Evolutionary conservation across 768 basidiomycete genomes (phyloP).

Genomic region (Mycena vulgaris): DNA sequence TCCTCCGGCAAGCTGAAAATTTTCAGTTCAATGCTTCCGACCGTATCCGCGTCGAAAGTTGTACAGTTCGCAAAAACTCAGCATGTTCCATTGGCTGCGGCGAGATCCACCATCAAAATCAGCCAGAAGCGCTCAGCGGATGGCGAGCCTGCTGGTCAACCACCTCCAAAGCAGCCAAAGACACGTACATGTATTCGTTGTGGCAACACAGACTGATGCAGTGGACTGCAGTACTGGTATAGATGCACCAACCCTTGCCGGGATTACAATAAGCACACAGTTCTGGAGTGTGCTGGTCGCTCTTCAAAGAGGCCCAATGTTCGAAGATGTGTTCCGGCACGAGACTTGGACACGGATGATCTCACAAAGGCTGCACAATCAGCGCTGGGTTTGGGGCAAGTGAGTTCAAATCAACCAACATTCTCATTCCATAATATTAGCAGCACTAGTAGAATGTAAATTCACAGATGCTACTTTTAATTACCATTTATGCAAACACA

Average conservation of each 20-base stretch:
- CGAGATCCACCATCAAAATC: conserved; percentile 8
- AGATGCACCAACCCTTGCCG: conserved; percentile 8
- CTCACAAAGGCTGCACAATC: background rate
- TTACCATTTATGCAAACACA: background rate
- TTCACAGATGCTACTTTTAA: background rate
- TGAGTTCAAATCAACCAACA: conserved; percentile 8
- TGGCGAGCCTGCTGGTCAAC: conserved; percentile 1
- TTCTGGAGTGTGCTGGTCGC: conserved; percentile 1
- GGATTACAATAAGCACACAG: background rate
- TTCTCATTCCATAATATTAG: background rate
- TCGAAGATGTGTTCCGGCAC: too few relatives aligned
- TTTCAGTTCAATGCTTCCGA: background rate
- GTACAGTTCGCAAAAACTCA: conserved; percentile 4
- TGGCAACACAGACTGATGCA: conserved; percentile 1
- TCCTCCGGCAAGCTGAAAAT: too few relatives aligned
- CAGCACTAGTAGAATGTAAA: background rate
- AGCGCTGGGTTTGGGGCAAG: background rate
- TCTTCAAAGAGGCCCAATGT: too few relatives aligned
- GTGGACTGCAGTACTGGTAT: conserved; percentile 12
- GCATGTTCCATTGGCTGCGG: conserved; percentile 7
- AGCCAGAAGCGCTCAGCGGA: conserved; percentile 4
- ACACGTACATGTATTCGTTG: background rate
- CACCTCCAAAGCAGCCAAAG: background rate
- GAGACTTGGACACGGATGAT: background rate
- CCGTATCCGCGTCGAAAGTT: background rate